Percentiles rank a stretch among this genome's conserved stretches.
These are phyloP conservation scores for Hemisphaericaspora lyxosophila DNA, from an alignment of 1,139 yeast genomes.

Conservation along the genomic window DNA sequence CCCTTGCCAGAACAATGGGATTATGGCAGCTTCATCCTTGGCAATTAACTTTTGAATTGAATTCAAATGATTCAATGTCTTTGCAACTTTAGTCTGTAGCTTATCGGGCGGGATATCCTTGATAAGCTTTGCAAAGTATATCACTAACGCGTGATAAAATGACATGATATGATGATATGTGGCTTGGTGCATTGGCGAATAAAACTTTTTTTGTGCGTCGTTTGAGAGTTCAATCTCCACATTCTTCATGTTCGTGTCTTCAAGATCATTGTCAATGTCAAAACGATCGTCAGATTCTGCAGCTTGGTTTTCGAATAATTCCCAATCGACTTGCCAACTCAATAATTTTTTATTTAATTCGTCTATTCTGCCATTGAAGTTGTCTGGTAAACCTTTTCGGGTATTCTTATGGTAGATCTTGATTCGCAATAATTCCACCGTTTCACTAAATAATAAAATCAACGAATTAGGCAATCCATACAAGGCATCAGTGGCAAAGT, in stretches of 20 bases:
- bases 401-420: constrained; percentile 51
- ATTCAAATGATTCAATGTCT: constrained; percentile 65
- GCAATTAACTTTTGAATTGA: constrained; percentile 59
- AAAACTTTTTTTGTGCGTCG: constrained; percentile 32
- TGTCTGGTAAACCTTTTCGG: constrained; percentile 34
- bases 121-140: constrained; percentile 73
- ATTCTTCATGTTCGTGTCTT: constrained; percentile 14
- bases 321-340: constrained; percentile 72
- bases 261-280: constrained; percentile 11
- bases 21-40: constrained; percentile 55
- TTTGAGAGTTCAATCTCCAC: constrained; percentile 15
- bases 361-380: constrained; percentile 45
- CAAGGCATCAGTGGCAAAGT: constrained; percentile 75
- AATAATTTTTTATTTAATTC: constrained; percentile 52
- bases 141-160: constrained; percentile 69
- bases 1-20: constrained; percentile 87
- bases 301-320: constrained; percentile 26
- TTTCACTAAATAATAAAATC: constrained; percentile 67
- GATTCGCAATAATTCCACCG: constrained; percentile 63
- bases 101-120: constrained; percentile 51
- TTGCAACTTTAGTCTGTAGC: constrained; percentile 59
- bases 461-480: constrained; percentile 85
- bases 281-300: constrained; percentile 3
- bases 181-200: constrained; percentile 64
- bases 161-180: constrained; percentile 83